Evolutionary conservation across 2,329 filamentous ascomycete species (phyloP), one percentile per base, ranked within the genome.

Genomic region (Cyphellophora attinorum): DNA sequence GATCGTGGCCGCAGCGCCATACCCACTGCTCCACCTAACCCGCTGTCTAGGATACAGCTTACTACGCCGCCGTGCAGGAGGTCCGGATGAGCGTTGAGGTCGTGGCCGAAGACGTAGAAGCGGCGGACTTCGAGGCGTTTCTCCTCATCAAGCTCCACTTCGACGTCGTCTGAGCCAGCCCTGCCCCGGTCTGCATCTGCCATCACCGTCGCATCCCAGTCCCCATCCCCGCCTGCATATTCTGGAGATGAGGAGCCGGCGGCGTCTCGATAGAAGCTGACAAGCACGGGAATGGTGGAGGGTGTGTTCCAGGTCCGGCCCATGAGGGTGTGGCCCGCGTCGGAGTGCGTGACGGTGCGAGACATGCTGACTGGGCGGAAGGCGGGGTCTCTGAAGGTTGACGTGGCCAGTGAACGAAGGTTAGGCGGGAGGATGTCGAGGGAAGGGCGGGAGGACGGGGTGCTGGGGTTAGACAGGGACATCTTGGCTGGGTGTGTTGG

Each of bases 1-100:
- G n/a, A n/a, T n/a, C n/a, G n/a, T n/a, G n/a, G 16, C 8, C 25
- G 13, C 31, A 39, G 23, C 6, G 38, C 25, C 18, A 39, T 27
- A 2, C 31, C 38, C 8, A 37, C 35, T 15, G 34, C 32, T 23
- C 38, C 41, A 10, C 49, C 51, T 36, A 50, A 48, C 11, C 33
- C 40, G 37, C 51, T 50, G 30, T 55, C 52, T 11, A 55, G 33
- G 5, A 55, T 31, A 4, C 46, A 45, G 5, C 48, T 46, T 3
- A 49, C 42, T 16, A 53, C 47, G 6, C 52, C 52, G 23, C 52
- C 52, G 29, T 55, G 52, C 6, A 55, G 37, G 2, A 51, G 38
- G 11, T 44, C 40, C 1, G 51, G 48, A 19, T 50, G 48, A 12
- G 51, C 51, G 16, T 51, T 52, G 27, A 54, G 25, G 6, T 44